Percentiles rank a stretch among this genome's conserved stretches.
Conservation (phyloP, 495 filamentous ascomycete species). For the Ramalina peruviana region DNA sequence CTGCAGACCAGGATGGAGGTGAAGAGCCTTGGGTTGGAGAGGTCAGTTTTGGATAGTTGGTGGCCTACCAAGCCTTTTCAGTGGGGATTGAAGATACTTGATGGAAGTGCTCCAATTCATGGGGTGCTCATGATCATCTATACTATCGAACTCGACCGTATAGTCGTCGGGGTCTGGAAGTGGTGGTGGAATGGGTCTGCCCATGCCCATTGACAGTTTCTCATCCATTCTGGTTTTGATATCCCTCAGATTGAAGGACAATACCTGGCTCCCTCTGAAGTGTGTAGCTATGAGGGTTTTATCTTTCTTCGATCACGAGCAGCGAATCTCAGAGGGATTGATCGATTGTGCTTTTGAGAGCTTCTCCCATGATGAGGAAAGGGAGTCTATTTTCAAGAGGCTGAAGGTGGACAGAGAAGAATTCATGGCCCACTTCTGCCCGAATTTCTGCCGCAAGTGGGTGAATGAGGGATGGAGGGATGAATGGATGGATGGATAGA, state of each 20-base stretch:
- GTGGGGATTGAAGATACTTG: background rate
- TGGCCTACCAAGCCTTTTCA: slow-evolving; percentile 46
- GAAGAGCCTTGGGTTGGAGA: slow-evolving; percentile 26
- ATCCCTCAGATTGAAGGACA: background rate
- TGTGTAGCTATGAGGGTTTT: background rate
- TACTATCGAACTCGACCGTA: slow-evolving; percentile 68
- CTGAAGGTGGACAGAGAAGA: no score
- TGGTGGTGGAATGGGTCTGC: background rate
- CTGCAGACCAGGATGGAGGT: background rate
- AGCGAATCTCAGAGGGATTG: background rate
- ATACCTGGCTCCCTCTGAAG: background rate
- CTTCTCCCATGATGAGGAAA: no score
- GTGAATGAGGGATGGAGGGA: no score
- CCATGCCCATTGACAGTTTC: slow-evolving; percentile 36
- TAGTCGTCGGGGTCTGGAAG: slow-evolving; percentile 53
- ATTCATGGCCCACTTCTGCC: no score
- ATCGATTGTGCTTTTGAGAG: no score
- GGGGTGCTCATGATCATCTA: slow-evolving; percentile 61
- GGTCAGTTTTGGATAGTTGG: slow-evolving; percentile 40
- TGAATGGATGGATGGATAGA: no score
- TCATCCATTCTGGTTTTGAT: background rate
- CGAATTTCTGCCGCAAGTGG: no score
- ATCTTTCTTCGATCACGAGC: background rate
- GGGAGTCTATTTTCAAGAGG: no score
- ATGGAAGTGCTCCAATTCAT: slow-evolving; percentile 35